These are phyloP conservation scores for Cryphonectria parasitica DNA, from an alignment of 2,329 filamentous ascomycete genomes.

Conservation along the genomic window DNA sequence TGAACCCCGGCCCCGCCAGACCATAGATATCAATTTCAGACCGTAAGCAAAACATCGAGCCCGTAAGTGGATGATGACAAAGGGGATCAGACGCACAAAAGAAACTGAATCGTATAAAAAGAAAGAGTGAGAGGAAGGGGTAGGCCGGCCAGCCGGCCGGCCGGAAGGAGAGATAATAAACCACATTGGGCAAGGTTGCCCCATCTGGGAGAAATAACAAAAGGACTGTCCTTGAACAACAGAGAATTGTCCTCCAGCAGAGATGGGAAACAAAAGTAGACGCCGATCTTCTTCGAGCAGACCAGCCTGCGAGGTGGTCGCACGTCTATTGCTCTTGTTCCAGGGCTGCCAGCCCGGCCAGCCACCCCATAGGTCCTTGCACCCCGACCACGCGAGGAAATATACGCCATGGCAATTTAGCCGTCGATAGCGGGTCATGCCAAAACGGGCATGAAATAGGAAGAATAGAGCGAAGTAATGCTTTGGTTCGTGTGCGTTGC, in stretches of 20 bases:
- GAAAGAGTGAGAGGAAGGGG: background rate
- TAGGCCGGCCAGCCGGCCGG: constrained; percentile 20
- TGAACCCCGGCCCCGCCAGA: background rate
- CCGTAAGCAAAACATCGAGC: background rate
- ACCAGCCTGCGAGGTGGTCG: constrained; percentile 18
- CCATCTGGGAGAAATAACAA: constrained; percentile 12
- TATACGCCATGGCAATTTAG: background rate
- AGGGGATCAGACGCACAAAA: constrained; percentile 4
- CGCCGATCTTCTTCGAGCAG: constrained; percentile 16
- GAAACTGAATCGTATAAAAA: background rate
- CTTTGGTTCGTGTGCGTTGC: constrained; percentile 7
- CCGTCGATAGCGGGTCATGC: constrained; percentile 3
- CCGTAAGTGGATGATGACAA: background rate
- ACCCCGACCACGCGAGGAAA: background rate
- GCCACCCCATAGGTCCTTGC: constrained; percentile 14
- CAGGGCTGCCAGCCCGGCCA: constrained; percentile 17
- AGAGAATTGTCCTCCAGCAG: constrained; percentile 15
- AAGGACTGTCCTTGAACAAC: constrained; percentile 26
- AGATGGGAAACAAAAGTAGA: constrained; percentile 3
- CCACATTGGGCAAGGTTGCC: constrained; percentile 8
- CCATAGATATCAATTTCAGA: constrained; percentile 12
- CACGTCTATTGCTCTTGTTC: constrained; percentile 10
- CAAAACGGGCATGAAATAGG: background rate
- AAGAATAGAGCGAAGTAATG: background rate
- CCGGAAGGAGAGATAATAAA: constrained; percentile 18